Evolutionary conservation across 352 stramenopile species (phyloP), one percentile per base, ranked within the genome.

Genomic region (Globisporangium ultimum): DNA sequence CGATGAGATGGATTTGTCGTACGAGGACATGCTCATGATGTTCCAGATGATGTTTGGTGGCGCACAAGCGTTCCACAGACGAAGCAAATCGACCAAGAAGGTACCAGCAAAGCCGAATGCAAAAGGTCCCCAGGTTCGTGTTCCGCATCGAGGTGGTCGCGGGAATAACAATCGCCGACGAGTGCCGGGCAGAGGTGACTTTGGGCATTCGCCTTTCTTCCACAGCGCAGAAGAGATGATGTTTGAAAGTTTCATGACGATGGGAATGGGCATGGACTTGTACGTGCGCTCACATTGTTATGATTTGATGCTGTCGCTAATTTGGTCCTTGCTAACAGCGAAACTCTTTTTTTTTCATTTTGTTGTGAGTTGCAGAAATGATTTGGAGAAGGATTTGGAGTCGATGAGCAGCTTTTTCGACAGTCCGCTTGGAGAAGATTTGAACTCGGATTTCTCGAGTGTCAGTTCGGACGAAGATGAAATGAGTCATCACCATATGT

Each of bases 21-120:
- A 87, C 43, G 77, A 88, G 7, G 78, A 88, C 48, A 89, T 89
- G 80, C 75, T 89, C 40, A 76, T 78, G 61, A 87, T 89, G 80
- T 89, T 89, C 36, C 66, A 89, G 55, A 84, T 89, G 75, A 61
- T 89, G 62, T 89, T 89, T 64, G 71, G 71, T 51, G 24, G 24
- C 48, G 45, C 34, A 48, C 34, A 15, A 51, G 49, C 13, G 40
- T 48, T 38, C 18, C n/a, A 21, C 56, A 60, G 24, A 64, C 41
- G 40, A 71, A 61, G 3, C 12, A 60, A 46, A 12, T 3, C 47
- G n/a, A 2, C 32, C 28, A 34, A 45, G 15, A 55, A 47, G 18
- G 8, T 34, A 6, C 46, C 22, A 21, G 10, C 12, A 51, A 11
- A 51, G 9, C 1, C 46, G 3, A 12, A 51, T 34, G 38, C 15